phyloP scores from a whole-genome alignment of 352 stramenopile genomes.

The Phytophthora chlamydospora region DNA sequence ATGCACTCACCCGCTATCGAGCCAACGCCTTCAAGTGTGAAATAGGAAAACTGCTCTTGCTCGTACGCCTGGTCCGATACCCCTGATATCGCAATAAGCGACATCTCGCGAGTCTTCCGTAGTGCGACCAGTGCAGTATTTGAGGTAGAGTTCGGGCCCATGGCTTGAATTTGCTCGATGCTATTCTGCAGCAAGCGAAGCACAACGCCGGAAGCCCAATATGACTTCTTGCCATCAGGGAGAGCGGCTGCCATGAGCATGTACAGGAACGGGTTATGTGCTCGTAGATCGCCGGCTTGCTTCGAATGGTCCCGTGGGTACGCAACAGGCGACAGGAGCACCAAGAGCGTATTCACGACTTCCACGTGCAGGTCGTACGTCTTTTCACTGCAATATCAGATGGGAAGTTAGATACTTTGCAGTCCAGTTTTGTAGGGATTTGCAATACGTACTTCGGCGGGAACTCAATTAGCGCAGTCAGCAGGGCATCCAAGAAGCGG shows the following conservation, averaged over 20 bases:
- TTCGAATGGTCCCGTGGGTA: slow-evolving; percentile 68
- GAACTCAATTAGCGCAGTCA: slow-evolving; percentile 66
- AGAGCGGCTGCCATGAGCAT: slow-evolving; percentile 56
- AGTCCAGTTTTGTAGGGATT: background rate
- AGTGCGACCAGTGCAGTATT: slow-evolving; percentile 44
- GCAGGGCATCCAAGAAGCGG: slow-evolving; percentile 69
- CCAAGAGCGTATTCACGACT: slow-evolving; percentile 73
- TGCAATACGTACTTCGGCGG: slow-evolving; percentile 53
- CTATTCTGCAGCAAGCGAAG: slow-evolving; percentile 66
- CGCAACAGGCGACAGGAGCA: slow-evolving; percentile 67
- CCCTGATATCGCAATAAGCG: slow-evolving; percentile 68
- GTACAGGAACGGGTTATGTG: slow-evolving; percentile 71
- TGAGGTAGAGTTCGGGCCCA: slow-evolving; percentile 33
- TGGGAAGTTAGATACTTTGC: background rate
- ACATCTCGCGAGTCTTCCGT: slow-evolving; percentile 56
- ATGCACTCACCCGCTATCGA: slow-evolving; percentile 58
- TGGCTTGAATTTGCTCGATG: slow-evolving; percentile 56
- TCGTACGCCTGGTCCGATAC: slow-evolving; percentile 50
- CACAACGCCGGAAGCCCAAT: slow-evolving; percentile 59
- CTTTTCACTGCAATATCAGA: slow-evolving; percentile 14
- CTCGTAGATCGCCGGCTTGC: slow-evolving; percentile 42
- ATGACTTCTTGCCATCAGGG: slow-evolving; percentile 45
- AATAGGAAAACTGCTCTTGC: slow-evolving; percentile 67
- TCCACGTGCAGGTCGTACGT: slow-evolving; percentile 84
- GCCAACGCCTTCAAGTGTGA: slow-evolving; percentile 72